A percentile compares a stretch with the other conserved stretches of the same genome.
Conservation (phyloP, 805 yeast species). For the Sporopachydermia quercuum region DNA sequence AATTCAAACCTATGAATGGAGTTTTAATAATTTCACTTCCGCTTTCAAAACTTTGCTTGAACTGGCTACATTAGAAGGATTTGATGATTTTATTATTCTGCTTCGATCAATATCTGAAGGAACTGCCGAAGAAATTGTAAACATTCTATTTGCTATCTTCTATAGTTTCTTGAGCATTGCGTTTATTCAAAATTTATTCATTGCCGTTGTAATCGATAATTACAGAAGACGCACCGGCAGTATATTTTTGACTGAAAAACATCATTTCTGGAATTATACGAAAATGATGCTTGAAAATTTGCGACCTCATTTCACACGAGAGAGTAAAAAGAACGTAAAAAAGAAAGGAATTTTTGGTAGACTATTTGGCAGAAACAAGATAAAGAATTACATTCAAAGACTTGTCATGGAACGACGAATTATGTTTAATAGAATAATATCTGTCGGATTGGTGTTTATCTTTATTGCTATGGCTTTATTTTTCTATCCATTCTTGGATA, state of each 20-base stretch:
- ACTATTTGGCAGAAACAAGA: too few species aligned
- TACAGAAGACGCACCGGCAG: constrained; percentile 70
- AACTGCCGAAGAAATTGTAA: constrained; percentile 44
- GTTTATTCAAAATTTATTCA: constrained; percentile 74
- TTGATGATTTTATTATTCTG: constrained; percentile 53
- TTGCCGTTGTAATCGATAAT: constrained; percentile 76
- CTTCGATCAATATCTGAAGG: constrained; percentile 51
- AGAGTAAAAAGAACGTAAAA: too few species aligned
- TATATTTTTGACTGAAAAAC: constrained; percentile 70
- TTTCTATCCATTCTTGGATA: too few species aligned
- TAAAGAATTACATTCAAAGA: too few species aligned
- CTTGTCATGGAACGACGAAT: too few species aligned
- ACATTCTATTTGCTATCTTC: constrained; percentile 58
- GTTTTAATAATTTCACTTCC: constrained; percentile 52
- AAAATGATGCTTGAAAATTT: constrained; percentile 51
- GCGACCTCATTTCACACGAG: too few species aligned
- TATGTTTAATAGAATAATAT: too few species aligned
- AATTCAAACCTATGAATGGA: constrained; percentile 46
- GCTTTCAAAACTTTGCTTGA: constrained; percentile 64
- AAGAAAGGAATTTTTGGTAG: too few species aligned
- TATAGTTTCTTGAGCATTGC: constrained; percentile 72
- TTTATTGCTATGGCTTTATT: too few species aligned
- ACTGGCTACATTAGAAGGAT: constrained; percentile 82
- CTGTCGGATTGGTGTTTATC: too few species aligned
- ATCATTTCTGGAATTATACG: constrained; percentile 79